A percentile compares a stretch with the other conserved stretches of the same genome.
phyloP scores from a whole-genome alignment of 768 basidiomycete species.

The Phylloporus scabripes region DNA sequence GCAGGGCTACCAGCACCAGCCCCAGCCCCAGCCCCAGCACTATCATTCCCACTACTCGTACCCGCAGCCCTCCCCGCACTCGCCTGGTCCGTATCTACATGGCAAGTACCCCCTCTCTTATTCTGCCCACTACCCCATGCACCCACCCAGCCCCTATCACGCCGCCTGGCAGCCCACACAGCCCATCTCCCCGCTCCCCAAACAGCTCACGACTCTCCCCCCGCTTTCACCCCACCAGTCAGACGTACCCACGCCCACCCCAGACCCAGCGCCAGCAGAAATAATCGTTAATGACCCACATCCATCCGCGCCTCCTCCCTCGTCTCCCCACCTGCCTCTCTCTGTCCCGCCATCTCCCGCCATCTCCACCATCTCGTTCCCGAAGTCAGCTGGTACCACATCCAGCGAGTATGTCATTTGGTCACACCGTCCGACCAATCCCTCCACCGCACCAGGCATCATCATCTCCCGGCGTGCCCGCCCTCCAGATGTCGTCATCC shows the following conservation, averaged over 20 bases:
- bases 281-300: background rate
- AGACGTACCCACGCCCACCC: slow-evolving; percentile 4
- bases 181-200: slow-evolving; percentile 54
- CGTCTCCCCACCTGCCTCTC: background rate
- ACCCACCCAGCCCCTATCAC: slow-evolving; percentile 29
- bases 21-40: no score
- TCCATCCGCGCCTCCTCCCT: slow-evolving; percentile 17
- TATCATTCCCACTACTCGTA: slow-evolving; percentile 24
- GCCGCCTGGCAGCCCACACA: slow-evolving; percentile 44
- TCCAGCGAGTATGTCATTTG: slow-evolving; percentile 54
- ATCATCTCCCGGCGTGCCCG: slow-evolving; percentile 62
- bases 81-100: slow-evolving; percentile 27
- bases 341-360: slow-evolving; percentile 5
- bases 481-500: slow-evolving; percentile 56
- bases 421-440: slow-evolving; percentile 66
- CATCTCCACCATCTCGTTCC: slow-evolving; percentile 3
- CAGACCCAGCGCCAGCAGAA: slow-evolving; percentile 3
- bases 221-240: slow-evolving; percentile 11
- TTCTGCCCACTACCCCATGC: slow-evolving; percentile 20
- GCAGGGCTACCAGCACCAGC: slow-evolving; percentile 33
- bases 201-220: slow-evolving; percentile 53
- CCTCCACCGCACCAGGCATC: slow-evolving; percentile 58
- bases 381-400: background rate
- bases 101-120: slow-evolving; percentile 35
- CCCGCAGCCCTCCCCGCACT: slow-evolving; percentile 28